Conservation (phyloP, 495 filamentous ascomycete species). For the Penicillium crystallinum region DNA sequence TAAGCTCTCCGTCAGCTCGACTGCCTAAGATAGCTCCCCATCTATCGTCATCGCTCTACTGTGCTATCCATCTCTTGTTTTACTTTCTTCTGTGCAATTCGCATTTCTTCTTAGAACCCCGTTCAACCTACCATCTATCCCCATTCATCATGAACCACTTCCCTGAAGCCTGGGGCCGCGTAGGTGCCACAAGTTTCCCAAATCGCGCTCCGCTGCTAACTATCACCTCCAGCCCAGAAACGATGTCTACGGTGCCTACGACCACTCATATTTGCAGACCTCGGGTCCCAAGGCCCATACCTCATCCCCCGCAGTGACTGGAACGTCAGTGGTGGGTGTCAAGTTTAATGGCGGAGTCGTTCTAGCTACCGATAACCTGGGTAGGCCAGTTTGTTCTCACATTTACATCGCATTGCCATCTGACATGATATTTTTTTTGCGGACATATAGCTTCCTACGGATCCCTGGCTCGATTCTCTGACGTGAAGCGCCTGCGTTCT, state of each 20-base stretch:
- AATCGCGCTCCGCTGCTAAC: constrained; percentile 25
- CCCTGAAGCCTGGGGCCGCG: constrained; percentile 93
- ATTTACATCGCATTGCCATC: background rate
- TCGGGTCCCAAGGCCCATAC: constrained; percentile 76
- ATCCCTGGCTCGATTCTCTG: constrained; percentile 91
- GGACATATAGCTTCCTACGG: constrained; percentile 78
- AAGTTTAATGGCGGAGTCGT: constrained; percentile 96
- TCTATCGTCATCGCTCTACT: constrained; percentile 23
- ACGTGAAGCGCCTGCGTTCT: constrained; percentile 80
- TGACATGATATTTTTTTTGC: constrained; percentile 2
- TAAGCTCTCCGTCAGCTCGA: constrained; percentile 40
- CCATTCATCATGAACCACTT: constrained; percentile 76
- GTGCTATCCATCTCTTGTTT: constrained; percentile 8
- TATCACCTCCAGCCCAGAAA: constrained; percentile 68
- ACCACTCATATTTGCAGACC: constrained; percentile 72
- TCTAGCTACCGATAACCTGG: constrained; percentile 94
- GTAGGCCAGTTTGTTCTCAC: constrained; percentile 41
- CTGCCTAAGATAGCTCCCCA: constrained; percentile 29
- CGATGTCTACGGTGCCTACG: constrained; percentile 92
- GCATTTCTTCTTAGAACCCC: background rate
- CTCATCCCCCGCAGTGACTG: constrained; percentile 86
- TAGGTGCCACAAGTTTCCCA: constrained; percentile 46
- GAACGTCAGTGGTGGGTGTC: constrained; percentile 87
- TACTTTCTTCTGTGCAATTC: constrained; percentile 5
- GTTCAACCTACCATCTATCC: background rate